These are phyloP conservation scores for Sphaerulina vaccinii DNA, from an alignment of 2,329 filamentous ascomycete species.

Conservation along the genomic window DNA sequence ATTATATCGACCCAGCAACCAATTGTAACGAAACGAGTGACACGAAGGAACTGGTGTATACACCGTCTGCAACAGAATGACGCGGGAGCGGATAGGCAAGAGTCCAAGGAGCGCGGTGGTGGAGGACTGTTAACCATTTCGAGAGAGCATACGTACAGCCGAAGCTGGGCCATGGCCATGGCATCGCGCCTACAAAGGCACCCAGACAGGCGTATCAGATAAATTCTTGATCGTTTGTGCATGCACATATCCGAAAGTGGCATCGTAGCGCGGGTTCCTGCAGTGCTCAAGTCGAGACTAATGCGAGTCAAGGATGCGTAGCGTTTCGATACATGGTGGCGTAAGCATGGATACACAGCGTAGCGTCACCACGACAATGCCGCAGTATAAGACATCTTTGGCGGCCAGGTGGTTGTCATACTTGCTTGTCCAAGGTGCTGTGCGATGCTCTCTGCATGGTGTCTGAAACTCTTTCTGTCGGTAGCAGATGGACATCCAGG, in stretches of 20 bases:
- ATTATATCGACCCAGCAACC: constrained; percentile 16
- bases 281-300: constrained; percentile 17
- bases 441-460: neutral
- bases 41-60: constrained; percentile 15
- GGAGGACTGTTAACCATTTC: constrained; percentile 17
- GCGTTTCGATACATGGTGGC: constrained; percentile 15
- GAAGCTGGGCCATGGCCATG: constrained; percentile 17
- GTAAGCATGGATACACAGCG: constrained; percentile 9
- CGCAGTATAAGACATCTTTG: constrained; percentile 1
- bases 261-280: constrained; percentile 23
- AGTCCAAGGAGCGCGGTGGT: constrained; percentile 12
- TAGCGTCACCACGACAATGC: constrained; percentile 8
- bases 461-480: constrained; percentile 2
- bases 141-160: constrained; percentile 16
- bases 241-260: constrained; percentile 20
- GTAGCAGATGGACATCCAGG: neutral
- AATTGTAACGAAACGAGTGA: constrained; percentile 13
- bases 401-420: constrained; percentile 8
- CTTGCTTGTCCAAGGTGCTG: neutral
- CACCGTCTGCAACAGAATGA: constrained; percentile 21
- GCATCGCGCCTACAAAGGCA: constrained; percentile 11
- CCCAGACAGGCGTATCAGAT: constrained; percentile 16
- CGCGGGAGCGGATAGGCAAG: constrained; percentile 15
- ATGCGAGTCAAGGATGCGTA: constrained; percentile 18
- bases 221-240: constrained; percentile 19